Percentiles rank a stretch among this genome's conserved stretches.
Evolutionary conservation across 768 basidiomycete species (phyloP).

Genomic region (Chiua virens): DNA sequence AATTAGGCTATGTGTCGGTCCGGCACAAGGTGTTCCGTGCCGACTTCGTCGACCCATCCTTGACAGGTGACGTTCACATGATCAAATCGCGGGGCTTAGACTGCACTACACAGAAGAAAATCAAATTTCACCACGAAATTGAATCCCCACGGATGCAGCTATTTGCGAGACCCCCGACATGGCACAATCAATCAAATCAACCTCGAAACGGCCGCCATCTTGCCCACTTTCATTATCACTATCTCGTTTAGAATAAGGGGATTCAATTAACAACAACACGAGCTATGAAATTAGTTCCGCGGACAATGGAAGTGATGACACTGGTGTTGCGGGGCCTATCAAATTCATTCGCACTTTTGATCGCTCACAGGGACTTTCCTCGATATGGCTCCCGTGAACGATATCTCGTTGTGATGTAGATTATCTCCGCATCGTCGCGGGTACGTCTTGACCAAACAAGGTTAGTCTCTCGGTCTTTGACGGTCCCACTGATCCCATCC

Average conservation of each 20-base stretch:
- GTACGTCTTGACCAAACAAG: conserved; percentile 1
- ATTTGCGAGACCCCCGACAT: conserved; percentile 3
- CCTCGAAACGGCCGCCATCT: conserved; percentile 6
- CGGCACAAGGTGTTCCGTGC: neutral
- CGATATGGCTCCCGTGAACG: conserved; percentile 15
- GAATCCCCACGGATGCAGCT: neutral
- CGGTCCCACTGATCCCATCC: neutral
- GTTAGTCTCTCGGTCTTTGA: conserved; percentile 10
- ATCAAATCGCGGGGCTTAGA: neutral
- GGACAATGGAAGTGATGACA: conserved; percentile 23
- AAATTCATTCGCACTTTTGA: conserved; percentile 10
- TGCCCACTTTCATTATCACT: neutral
- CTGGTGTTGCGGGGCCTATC: conserved; percentile 14
- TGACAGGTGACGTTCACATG: conserved; percentile 1
- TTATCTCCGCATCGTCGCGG: conserved; percentile 23
- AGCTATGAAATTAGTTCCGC: conserved; percentile 4
- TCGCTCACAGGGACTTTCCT: conserved; percentile 1
- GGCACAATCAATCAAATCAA: conserved; percentile 8
- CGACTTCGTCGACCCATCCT: conserved; percentile 1
- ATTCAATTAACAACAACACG: neutral
- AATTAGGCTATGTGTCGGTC: neutral
- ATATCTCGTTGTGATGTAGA: neutral
- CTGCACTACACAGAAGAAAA: neutral
- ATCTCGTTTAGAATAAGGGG: neutral
- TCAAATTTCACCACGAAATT: neutral